Evolutionary conservation across 2,329 filamentous ascomycete species (phyloP), one percentile per base, ranked within the genome.

Genomic region (Zasmidium angulare): DNA sequence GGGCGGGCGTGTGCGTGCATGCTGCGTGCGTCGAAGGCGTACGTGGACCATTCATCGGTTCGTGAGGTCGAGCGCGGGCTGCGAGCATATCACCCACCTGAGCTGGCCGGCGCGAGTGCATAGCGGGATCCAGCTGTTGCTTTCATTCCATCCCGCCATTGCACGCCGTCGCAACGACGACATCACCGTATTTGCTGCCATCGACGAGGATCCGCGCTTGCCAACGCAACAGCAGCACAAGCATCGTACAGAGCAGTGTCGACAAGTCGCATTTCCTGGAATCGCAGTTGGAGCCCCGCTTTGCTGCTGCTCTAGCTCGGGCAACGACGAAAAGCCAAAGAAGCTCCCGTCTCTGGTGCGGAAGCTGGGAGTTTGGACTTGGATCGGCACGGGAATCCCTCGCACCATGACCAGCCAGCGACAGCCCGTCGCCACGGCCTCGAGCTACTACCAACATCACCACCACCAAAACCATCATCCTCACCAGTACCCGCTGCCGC

Each of bases 361-460:
- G n/a, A n/a, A n/a, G n/a, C n/a, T n/a, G n/a, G n/a, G n/a, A n/a
- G n/a, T n/a, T n/a, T n/a, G n/a, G n/a, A n/a, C n/a, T n/a, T n/a
- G 52, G 36, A 43, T 43, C 56, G 48, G 47, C 49, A 46, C 53
- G 59, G 29, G 52, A 53, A 40, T 24, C n/a, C 29, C n/a, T 52
- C 56, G 59, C n/a, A n/a, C n/a, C n/a, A 69, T 60, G 60, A 72
- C 7, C 36, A 64, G 67, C 53, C 66, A 62, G 58, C 70, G 67
- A 56, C 68, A 64, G 55, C 58, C 59, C 53, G 63, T 68, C 61
- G 66, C 63, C 46, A 61, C 67, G 23, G 64, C 66, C 56, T 58
- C 66, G 23, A 59, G 53, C 58, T 66, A 65, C 54, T 64, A 64
- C 50, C 60, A 64, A 29, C 57, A 57, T 31, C 58, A 58, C 48